Conservation (phyloP, 2,329 filamentous ascomycete genomes). For the Fusarium gaditjirri region DNA sequence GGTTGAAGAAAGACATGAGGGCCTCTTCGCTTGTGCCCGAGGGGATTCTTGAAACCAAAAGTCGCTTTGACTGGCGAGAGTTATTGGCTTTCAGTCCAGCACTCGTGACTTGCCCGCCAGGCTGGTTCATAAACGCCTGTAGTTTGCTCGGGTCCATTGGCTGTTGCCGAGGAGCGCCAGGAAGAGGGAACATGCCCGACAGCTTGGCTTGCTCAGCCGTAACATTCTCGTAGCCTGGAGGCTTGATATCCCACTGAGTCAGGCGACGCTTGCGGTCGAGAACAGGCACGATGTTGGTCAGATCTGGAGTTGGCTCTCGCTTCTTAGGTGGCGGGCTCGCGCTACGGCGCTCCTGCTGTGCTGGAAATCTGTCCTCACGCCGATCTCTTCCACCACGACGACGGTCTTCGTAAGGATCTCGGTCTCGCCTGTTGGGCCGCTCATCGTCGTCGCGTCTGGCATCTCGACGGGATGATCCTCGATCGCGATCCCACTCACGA, state of each 20-base stretch:
- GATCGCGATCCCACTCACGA: conserved; percentile 81
- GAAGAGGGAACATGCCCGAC: conserved; percentile 98
- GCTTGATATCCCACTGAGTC: conserved; percentile 99
- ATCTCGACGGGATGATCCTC: conserved; percentile 69
- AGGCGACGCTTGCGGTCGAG: conserved; percentile 88
- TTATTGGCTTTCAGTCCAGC: conserved; percentile 91
- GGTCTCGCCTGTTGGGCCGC: conserved; percentile 65
- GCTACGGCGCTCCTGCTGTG: conserved; percentile 72
- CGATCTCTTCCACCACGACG: conserved; percentile 61
- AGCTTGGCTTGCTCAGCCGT: conserved; percentile 98
- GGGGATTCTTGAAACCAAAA: conserved; percentile 88
- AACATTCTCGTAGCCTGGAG: conserved; percentile 96
- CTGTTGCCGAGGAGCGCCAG: conserved; percentile 92
- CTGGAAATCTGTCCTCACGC: conserved; percentile 50
- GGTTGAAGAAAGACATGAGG: conserved; percentile 88
- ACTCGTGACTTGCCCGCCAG: conserved; percentile 75
- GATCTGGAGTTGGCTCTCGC: conserved; percentile 93
- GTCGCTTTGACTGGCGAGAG: conserved; percentile 91
- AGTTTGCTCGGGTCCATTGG: conserved; percentile 94
- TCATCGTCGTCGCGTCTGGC: conserved; percentile 73
- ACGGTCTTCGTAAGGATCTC: conserved; percentile 64
- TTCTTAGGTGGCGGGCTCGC: conserved; percentile 86
- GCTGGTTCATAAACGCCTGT: conserved; percentile 95
- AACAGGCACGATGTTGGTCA: conserved; percentile 86
- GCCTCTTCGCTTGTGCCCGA: conserved; percentile 77